Evolutionary conservation across 345 rosid genomes (phyloP).

Genomic region (Camelina laxa): DNA sequence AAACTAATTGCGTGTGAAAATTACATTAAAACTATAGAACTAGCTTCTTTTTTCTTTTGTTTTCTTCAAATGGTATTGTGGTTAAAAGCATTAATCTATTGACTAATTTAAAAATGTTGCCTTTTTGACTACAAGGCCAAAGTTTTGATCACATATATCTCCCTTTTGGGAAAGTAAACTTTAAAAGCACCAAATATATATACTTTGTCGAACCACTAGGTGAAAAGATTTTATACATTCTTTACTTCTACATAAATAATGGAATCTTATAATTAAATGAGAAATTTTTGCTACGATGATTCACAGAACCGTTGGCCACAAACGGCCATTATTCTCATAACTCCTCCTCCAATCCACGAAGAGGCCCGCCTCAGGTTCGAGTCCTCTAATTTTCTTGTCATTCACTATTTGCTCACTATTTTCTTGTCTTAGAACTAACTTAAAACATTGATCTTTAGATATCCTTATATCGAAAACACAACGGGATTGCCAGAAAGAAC

Average conservation of each 20-base stretch:
- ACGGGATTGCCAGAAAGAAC: constrained; percentile 80
- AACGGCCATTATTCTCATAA: constrained; percentile 61
- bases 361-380: constrained; percentile 75
- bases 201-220: not conserved
- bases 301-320: constrained; percentile 72
- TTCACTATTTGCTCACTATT: not conserved
- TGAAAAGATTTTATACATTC: not conserved
- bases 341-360: constrained; percentile 95
- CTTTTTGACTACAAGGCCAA: not conserved
- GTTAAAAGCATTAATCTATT: not conserved
- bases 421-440: not conserved
- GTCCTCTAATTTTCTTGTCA: not conserved
- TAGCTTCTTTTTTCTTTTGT: not conserved
- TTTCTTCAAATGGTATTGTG: not conserved
- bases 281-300: no score
- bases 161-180: constrained; percentile 14
- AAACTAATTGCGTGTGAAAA: not conserved
- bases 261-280: not conserved
- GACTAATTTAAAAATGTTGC: not conserved
- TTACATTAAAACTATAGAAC: not conserved
- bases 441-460: constrained; percentile 42
- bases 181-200: constrained; percentile 2
- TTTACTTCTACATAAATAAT: not conserved
- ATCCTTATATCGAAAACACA: constrained; percentile 70
- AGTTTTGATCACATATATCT: constrained; percentile 8